Evolutionary conservation across 1,139 yeast genomes (phyloP).

Genomic region (Sugiyamaella pinicola): DNA sequence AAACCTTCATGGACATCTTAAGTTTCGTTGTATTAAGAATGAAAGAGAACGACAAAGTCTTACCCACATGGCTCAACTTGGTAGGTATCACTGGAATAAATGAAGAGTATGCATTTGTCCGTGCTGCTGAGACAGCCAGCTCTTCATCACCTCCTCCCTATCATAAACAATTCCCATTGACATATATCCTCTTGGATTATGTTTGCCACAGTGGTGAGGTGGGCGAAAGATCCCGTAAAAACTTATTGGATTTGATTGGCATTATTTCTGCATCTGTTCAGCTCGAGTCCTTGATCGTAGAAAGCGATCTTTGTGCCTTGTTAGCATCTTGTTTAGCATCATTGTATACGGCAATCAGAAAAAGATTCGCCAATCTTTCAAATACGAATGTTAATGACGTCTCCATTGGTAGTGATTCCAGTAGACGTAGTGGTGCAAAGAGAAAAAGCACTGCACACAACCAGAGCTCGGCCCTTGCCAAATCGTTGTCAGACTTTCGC

Average conservation of each 20-base stretch:
- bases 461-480: constrained; percentile 10
- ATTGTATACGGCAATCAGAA: constrained; percentile 35
- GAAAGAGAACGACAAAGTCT: constrained; percentile 26
- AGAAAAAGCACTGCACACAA: background rate
- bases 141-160: constrained; percentile 16
- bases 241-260: constrained; percentile 38
- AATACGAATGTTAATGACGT: constrained; percentile 6
- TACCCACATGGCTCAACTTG: constrained; percentile 29
- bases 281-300: constrained; percentile 37
- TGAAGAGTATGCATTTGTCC: constrained; percentile 11
- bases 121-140: constrained; percentile 5
- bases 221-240: constrained; percentile 41
- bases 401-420: background rate
- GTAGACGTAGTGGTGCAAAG: background rate
- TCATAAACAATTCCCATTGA: constrained; percentile 34
- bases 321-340: constrained; percentile 42
- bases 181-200: constrained; percentile 36
- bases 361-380: constrained; percentile 13
- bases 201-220: constrained; percentile 36
- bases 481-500: constrained; percentile 30
- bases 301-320: constrained; percentile 38
- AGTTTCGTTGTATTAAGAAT: constrained; percentile 30
- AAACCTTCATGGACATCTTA: constrained; percentile 28
- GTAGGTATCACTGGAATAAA: constrained; percentile 8
- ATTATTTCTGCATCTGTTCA: constrained; percentile 29